Evolutionary conservation across 768 basidiomycete species (phyloP).

Genomic region (Leccinum truebloodii): DNA sequence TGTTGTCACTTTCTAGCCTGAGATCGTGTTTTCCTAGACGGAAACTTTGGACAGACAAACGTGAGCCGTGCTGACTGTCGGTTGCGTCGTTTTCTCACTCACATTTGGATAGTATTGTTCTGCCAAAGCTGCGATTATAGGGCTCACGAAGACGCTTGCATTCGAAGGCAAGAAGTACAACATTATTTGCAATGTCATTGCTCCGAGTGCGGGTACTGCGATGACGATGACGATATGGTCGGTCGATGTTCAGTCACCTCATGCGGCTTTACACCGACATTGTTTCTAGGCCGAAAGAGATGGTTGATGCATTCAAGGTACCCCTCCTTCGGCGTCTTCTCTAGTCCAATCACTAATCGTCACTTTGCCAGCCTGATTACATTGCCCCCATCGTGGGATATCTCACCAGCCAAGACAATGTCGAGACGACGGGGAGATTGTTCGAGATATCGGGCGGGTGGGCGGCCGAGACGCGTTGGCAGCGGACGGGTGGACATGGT

Average conservation of each 20-base stretch:
- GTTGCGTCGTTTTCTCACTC: background rate
- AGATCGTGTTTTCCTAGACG: conserved; percentile 50
- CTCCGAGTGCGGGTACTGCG: conserved; percentile 88
- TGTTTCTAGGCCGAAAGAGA: conserved; percentile 65
- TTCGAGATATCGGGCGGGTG: conserved; percentile 92
- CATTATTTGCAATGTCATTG: conserved; percentile 87
- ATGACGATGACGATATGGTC: conserved; percentile 86
- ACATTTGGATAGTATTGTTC: conserved; percentile 68
- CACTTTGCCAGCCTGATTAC: conserved; percentile 67
- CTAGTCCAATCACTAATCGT: background rate
- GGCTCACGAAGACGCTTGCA: conserved; percentile 83
- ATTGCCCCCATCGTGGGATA: conserved; percentile 94
- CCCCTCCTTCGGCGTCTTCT: background rate
- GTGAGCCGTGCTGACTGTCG: conserved; percentile 36
- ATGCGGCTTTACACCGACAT: background rate
- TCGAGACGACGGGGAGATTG: conserved; percentile 66
- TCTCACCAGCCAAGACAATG: conserved; percentile 80
- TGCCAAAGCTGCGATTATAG: conserved; percentile 90
- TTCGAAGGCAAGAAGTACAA: conserved; percentile 91
- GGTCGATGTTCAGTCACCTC: conserved; percentile 20
- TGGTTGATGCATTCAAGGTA: conserved; percentile 89
- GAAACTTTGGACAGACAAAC: conserved; percentile 95
- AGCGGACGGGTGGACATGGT: conserved; percentile 81
- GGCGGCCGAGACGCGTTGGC: conserved; percentile 92
- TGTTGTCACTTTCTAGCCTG: background rate